Percentiles rank a stretch among this genome's conserved stretches.
Conservation (phyloP, 1,139 yeast genomes). For the Hemisphaericaspora xylofermentans region DNA sequence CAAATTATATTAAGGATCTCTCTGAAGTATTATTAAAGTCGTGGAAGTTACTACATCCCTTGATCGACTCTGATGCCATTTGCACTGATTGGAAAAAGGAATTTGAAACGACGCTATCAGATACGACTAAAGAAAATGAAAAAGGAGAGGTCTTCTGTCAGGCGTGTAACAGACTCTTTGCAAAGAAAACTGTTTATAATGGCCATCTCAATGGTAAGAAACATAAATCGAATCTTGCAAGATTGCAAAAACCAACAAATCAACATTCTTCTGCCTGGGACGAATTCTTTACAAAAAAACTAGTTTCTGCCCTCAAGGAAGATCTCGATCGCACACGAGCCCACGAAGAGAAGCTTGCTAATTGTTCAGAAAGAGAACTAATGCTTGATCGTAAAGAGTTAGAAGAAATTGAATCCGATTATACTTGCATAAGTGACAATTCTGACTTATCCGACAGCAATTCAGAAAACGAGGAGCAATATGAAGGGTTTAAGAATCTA, state of each 20-base stretch:
- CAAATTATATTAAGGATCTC: conserved; percentile 43
- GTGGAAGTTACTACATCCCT: conserved; percentile 49
- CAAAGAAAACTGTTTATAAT: conserved; percentile 62
- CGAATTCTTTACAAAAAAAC: conserved; percentile 35
- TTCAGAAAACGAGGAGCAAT: conserved; percentile 23
- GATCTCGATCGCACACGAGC: conserved; percentile 50
- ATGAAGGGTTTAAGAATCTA: conserved; percentile 42
- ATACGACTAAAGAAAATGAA: conserved; percentile 18
- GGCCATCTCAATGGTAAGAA: conserved; percentile 77
- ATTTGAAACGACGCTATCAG: conserved; percentile 19
- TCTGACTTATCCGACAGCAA: conserved; percentile 39
- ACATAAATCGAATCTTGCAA: conserved; percentile 53
- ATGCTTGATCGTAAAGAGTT: conserved; percentile 43
- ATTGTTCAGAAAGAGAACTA: conserved; percentile 74
- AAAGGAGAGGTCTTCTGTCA: conserved; percentile 54
- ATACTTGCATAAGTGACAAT: conserved; percentile 31
- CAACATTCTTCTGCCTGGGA: conserved; percentile 7
- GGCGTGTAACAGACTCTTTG: conserved; percentile 64
- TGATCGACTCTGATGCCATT: conserved; percentile 39
- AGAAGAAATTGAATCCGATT: conserved; percentile 14
- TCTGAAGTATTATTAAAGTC: conserved; percentile 47
- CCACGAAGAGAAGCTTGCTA: conserved; percentile 64
- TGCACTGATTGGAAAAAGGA: conserved; percentile 31
- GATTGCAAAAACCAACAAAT: background rate
- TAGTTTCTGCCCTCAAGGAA: conserved; percentile 35